Base-by-base conservation (phyloP, 495 filamentous ascomycete genomes). In the Hapsidospora chrysogenum region DNA sequence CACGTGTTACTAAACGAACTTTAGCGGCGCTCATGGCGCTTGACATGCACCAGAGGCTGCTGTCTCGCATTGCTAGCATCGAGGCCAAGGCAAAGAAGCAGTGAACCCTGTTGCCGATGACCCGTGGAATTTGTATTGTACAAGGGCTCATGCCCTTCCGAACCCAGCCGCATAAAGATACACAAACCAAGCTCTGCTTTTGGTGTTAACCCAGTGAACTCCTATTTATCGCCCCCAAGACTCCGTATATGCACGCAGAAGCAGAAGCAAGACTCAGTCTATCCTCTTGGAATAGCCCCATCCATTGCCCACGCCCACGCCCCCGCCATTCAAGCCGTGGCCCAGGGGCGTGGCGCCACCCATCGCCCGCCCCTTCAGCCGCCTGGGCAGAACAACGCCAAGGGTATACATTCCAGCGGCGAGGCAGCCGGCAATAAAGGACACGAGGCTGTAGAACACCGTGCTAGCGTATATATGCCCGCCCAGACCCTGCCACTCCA, bases 381-480 rank as follows among this genome's bases (percentile, higher is more conserved):
- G 41, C 37, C 53, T 52, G 21, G 76, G 76, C 41, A 80, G 49
- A 33, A 79, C 66, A 14, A 70, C 54, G 0, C 72, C 76, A 39
- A 75, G 64, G 45, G 78, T 78, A 50, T 76, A 79, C 10, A 63
- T 70, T 17, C 60, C 58, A 14, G 64, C 62, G 3, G 69, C 56
- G 11, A 69, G 53, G 9, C 58, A 54, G 18, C 68, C 68, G 21
- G 71, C 70, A 3, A 58, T 49, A 33, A 74, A 74, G 26, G 66
- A 70, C 8, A 78, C 52, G 33, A 74, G 37, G 37, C 66, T 68
- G 43, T 79, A 79, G 41, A 76, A 71, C 4, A 78, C 47, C 41
- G 74, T 79, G 45, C 66, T 72, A n/a, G 66, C 68, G 40, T 67
- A 76, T 35, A 78, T 57, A 47, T 79, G 74, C 0, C 75, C 72